phyloP scores from a whole-genome alignment of 2,329 filamentous ascomycete genomes.

The Pleurostoma richardsiae region DNA sequence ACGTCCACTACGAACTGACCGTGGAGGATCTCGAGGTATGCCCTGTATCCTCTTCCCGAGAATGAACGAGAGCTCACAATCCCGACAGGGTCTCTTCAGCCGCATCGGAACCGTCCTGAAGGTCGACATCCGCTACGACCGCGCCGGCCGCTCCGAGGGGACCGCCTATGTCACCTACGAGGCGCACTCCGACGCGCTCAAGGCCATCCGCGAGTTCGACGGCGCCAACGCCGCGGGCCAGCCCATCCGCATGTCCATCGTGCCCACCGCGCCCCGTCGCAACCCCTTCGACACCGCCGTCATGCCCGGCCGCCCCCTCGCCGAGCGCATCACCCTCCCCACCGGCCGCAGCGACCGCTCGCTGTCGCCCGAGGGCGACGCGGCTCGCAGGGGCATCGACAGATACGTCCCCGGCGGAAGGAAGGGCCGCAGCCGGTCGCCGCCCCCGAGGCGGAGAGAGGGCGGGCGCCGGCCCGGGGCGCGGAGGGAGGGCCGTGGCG shows the following conservation, averaged over 20 bases:
- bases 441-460: conserved; percentile 32
- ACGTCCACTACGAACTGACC: conserved; percentile 87
- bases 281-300: conserved; percentile 54
- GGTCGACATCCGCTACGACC: conserved; percentile 75
- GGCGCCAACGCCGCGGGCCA: conserved; percentile 81
- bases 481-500: conserved; percentile 24
- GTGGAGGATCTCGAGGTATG: conserved; percentile 75
- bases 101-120: conserved; percentile 68
- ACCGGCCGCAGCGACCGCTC: conserved; percentile 56
- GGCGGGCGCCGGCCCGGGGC: conserved; percentile 39
- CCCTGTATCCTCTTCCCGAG: conserved; percentile 1
- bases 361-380: conserved; percentile 44
- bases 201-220: conserved; percentile 76
- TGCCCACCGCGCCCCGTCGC: conserved; percentile 48
- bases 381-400: conserved; percentile 65
- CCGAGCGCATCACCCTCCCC: conserved; percentile 55
- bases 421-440: conserved; percentile 52
- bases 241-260: conserved; percentile 69
- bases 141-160: conserved; percentile 82
- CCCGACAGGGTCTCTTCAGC: conserved; percentile 67
- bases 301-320: conserved; percentile 50
- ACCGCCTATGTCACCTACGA: conserved; percentile 80
- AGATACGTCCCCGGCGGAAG: conserved; percentile 66
- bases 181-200: conserved; percentile 62
- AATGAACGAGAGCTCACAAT: conserved; percentile 15